Evolutionary conservation across 176 grass and related monocot genomes (phyloP).

Genomic region (Triticum dicoccoides): DNA sequence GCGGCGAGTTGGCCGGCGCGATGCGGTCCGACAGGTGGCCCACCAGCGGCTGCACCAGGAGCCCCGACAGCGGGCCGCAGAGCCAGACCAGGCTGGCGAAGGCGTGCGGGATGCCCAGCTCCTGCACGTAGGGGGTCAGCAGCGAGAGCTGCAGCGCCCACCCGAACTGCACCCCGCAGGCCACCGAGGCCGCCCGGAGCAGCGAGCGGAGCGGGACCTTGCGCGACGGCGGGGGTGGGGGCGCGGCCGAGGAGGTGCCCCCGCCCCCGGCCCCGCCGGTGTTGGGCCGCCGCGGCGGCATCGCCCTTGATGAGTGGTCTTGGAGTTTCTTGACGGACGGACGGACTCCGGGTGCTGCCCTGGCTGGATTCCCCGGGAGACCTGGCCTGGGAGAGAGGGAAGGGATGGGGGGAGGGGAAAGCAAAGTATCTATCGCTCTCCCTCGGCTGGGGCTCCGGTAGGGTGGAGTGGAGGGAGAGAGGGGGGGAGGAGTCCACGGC

Average conservation of each 20-base stretch:
- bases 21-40: constrained; percentile 69
- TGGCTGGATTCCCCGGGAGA: too few relatives aligned
- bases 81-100: constrained; percentile 87
- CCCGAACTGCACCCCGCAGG: constrained; percentile 77
- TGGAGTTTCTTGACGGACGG: too few relatives aligned
- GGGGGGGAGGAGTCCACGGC: too few relatives aligned
- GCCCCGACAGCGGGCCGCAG: constrained; percentile 74
- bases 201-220: constrained; percentile 56
- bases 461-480: too few relatives aligned
- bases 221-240: constrained; percentile 11
- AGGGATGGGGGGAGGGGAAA: too few relatives aligned
- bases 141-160: constrained; percentile 82
- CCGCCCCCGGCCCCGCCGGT: background rate
- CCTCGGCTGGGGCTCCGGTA: too few relatives aligned
- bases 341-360: too few relatives aligned
- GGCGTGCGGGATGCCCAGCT: constrained; percentile 77
- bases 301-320: background rate
- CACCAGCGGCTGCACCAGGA: constrained; percentile 76
- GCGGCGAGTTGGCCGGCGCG: constrained; percentile 34
- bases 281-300: constrained; percentile 10
- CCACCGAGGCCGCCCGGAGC: constrained; percentile 57
- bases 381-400: too few relatives aligned
- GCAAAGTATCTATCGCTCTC: too few relatives aligned
- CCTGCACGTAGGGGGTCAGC: constrained; percentile 74
- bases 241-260: background rate